These are phyloP conservation scores for Maudiozyma barnettii DNA, from an alignment of 805 yeast genomes.

Conservation along the genomic window DNA sequence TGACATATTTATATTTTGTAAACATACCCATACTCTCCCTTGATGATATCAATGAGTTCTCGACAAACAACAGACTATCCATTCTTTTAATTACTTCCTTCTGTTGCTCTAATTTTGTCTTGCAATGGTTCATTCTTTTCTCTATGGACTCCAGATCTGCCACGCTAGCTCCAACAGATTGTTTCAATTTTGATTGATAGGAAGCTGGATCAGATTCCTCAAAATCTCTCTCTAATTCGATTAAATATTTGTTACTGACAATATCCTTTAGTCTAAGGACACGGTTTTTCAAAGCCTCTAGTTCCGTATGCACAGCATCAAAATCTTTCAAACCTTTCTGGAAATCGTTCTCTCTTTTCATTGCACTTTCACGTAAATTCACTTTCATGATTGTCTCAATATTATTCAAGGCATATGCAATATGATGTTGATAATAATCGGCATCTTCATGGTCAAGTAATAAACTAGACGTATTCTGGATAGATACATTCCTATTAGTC, in stretches of 20 bases:
- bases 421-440: slow-evolving; percentile 18
- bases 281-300: slow-evolving; percentile 23
- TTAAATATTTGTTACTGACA: slow-evolving; percentile 24
- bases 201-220: slow-evolving; percentile 20
- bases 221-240: slow-evolving; percentile 23
- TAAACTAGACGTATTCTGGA: slow-evolving; percentile 2
- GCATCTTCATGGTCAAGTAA: slow-evolving; percentile 14
- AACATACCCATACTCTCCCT: slow-evolving; percentile 1
- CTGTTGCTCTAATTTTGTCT: slow-evolving; percentile 13
- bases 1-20: slow-evolving; percentile 6
- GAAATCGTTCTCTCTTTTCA: slow-evolving; percentile 22
- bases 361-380: slow-evolving; percentile 14
- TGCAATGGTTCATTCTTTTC: slow-evolving; percentile 18
- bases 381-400: slow-evolving; percentile 19
- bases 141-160: slow-evolving; percentile 24
- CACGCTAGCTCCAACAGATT: slow-evolving; percentile 11
- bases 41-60: slow-evolving; percentile 6
- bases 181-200: slow-evolving; percentile 13
- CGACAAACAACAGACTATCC: slow-evolving; percentile 16
- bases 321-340: slow-evolving; percentile 23
- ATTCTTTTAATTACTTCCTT: slow-evolving; percentile 21
- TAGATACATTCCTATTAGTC: background rate
- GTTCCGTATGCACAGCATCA: slow-evolving; percentile 15
- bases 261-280: slow-evolving; percentile 20
- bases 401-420: slow-evolving; percentile 15